Evolutionary conservation across 1,284 basidiomycete species (phyloP).

Genomic region (Ceratobasidium sp.): DNA sequence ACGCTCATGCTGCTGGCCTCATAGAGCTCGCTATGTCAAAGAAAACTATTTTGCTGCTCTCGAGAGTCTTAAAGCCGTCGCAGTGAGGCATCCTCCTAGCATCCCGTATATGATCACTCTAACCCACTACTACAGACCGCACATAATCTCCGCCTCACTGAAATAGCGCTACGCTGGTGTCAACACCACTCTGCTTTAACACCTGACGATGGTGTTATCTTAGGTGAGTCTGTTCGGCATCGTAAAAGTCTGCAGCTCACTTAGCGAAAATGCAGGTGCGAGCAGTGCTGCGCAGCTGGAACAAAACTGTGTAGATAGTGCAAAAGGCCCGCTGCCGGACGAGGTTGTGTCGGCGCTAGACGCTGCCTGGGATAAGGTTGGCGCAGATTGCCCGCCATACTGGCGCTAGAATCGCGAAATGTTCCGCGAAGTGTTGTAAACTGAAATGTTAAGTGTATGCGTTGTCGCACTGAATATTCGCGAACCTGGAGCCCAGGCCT

Average conservation of each 20-base stretch:
- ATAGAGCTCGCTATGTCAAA: conserved; percentile 60
- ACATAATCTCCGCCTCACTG: conserved; percentile 60
- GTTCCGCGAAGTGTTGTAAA: not conserved
- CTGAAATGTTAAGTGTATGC: conserved; percentile 8
- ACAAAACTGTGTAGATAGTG: conserved; percentile 58
- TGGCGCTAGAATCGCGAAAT: conserved; percentile 61
- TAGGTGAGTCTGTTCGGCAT: conserved; percentile 50
- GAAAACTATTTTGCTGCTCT: conserved; percentile 64
- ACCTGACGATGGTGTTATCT: conserved; percentile 61
- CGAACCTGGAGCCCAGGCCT: not conserved
- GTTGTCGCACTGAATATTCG: not conserved
- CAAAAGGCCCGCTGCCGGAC: conserved; percentile 66
- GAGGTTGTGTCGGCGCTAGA: conserved; percentile 66
- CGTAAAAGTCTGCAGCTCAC: too few species aligned
- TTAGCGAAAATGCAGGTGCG: conserved; percentile 51
- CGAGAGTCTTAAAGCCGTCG: conserved; percentile 60
- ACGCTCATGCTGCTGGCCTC: not conserved
- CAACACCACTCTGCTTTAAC: conserved; percentile 64
- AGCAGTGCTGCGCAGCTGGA: conserved; percentile 59
- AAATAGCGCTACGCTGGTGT: conserved; percentile 64
- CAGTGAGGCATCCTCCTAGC: conserved; percentile 53
- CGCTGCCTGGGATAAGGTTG: conserved; percentile 64
- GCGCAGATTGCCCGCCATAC: conserved; percentile 63
- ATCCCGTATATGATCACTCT: not conserved
- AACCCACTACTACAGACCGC: not conserved